Evolutionary conservation across 371 early-diverging fungal species (phyloP).

Genomic region (Apophysomyces variabilis): DNA sequence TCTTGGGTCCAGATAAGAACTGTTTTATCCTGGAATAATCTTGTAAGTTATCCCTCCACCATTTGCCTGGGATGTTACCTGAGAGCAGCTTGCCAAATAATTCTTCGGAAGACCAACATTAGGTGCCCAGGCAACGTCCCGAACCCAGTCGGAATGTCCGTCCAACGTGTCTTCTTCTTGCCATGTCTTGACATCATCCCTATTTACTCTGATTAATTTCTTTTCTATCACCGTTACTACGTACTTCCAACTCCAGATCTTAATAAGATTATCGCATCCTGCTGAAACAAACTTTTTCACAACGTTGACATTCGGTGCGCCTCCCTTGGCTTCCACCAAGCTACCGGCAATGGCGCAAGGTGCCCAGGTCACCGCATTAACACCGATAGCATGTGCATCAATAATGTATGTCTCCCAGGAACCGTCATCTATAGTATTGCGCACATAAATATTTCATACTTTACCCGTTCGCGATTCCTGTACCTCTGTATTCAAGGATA

Average conservation of each 20-base stretch:
- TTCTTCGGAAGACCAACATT: constrained; percentile 90
- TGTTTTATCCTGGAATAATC: constrained; percentile 76
- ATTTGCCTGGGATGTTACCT: constrained; percentile 46
- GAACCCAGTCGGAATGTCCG: constrained; percentile 98
- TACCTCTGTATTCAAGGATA: constrained; percentile 88
- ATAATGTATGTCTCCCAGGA: constrained; percentile 77
- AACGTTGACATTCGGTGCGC: constrained; percentile 56
- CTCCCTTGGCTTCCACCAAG: constrained; percentile 72
- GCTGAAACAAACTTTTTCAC: constrained; percentile 89
- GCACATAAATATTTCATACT: neutral
- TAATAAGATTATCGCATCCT: constrained; percentile 96
- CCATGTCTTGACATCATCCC: constrained; percentile 77
- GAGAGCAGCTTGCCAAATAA: constrained; percentile 93
- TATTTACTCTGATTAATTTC: constrained; percentile 21
- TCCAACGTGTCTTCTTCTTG: constrained; percentile 83
- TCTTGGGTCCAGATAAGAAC: constrained; percentile 97
- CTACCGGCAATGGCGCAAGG: constrained; percentile 88
- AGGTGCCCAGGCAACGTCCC: constrained; percentile 97
- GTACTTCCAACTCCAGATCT: constrained; percentile 86
- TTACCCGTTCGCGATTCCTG: constrained; percentile 4
- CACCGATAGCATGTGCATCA: constrained; percentile 92
- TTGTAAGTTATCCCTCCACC: neutral
- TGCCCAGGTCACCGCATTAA: constrained; percentile 95
- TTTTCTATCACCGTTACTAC: neutral
- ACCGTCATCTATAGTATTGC: constrained; percentile 68